Conservation (phyloP, 768 basidiomycete species). For the Rhodosporidiobolus odoratus region DNA sequence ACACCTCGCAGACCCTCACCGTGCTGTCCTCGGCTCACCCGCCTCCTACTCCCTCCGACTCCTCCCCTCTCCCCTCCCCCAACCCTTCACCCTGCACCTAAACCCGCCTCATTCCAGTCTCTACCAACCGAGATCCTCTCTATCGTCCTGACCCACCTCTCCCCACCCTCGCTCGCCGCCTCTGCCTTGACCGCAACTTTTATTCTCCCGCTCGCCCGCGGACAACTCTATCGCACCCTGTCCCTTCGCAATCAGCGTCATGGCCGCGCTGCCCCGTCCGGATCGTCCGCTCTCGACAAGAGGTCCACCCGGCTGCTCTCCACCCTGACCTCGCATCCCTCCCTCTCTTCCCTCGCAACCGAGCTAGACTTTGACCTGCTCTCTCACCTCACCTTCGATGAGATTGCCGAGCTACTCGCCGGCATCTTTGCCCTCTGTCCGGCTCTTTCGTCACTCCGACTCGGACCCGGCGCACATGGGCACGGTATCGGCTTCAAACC, state of each 20-base stretch:
- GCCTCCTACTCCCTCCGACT: neutral
- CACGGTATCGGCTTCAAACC: slow-evolving; percentile 18
- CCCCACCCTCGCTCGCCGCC: slow-evolving; percentile 11
- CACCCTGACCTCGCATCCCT: neutral
- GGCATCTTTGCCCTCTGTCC: neutral
- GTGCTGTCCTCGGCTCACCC: neutral
- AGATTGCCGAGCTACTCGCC: neutral
- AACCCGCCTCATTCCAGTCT: slow-evolving; percentile 1
- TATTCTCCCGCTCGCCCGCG: slow-evolving; percentile 4
- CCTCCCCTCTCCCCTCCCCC: neutral
- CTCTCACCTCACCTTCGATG: neutral
- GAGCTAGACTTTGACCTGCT: slow-evolving; percentile 17
- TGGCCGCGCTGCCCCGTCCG: neutral
- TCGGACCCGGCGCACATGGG: slow-evolving; percentile 17
- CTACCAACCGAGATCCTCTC: slow-evolving; percentile 21
- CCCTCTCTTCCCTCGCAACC: neutral
- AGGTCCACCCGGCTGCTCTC: neutral
- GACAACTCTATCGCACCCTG: slow-evolving; percentile 9
- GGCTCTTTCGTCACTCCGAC: neutral
- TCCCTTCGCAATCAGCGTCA: slow-evolving; percentile 11
- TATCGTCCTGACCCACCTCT: slow-evolving; percentile 9
- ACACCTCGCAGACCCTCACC: neutral
- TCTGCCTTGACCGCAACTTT: neutral
- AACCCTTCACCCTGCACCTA: no score
- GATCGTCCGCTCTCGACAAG: neutral